phyloP scores from a whole-genome alignment of 495 filamentous ascomycete genomes.

The Neurospora discreta region DNA sequence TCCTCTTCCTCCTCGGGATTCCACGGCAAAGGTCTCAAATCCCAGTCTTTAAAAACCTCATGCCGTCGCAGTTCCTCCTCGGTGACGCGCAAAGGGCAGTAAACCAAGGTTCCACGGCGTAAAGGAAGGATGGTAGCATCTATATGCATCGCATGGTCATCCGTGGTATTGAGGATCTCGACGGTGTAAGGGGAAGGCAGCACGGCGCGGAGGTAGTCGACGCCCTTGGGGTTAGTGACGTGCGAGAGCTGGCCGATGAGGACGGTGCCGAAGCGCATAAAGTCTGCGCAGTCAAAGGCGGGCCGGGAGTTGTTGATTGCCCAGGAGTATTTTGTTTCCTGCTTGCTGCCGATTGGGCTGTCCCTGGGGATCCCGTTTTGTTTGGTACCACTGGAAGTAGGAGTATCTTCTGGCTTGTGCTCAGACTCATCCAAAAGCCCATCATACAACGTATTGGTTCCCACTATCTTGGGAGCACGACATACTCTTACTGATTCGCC shows the following conservation, averaged over 20 bases:
- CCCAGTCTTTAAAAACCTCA: neutral
- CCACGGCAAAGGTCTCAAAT: neutral
- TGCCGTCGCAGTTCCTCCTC: neutral
- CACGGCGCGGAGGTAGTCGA: neutral
- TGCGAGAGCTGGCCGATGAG: neutral
- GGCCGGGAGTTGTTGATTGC: conserved; percentile 1
- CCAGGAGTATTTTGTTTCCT: neutral
- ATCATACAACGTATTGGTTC: neutral
- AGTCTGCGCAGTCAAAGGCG: neutral
- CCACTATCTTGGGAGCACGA: neutral
- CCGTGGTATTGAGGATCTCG: neutral
- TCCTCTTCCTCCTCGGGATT: neutral
- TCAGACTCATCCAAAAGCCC: neutral
- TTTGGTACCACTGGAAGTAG: neutral
- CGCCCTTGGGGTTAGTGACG: conserved; percentile 1
- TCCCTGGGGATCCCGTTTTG: neutral
- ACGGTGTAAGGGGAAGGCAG: neutral
- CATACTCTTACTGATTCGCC: neutral
- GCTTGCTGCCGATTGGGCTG: neutral
- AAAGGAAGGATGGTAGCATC: neutral
- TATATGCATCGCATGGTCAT: neutral
- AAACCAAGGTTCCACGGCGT: neutral
- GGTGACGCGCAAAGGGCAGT: neutral
- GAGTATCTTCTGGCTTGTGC: neutral
- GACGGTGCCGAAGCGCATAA: neutral